Percentiles rank a stretch among this genome's conserved stretches.
Evolutionary conservation across 495 filamentous ascomycete species (phyloP).

Genomic region (Diplogelasinospora grovesii): DNA sequence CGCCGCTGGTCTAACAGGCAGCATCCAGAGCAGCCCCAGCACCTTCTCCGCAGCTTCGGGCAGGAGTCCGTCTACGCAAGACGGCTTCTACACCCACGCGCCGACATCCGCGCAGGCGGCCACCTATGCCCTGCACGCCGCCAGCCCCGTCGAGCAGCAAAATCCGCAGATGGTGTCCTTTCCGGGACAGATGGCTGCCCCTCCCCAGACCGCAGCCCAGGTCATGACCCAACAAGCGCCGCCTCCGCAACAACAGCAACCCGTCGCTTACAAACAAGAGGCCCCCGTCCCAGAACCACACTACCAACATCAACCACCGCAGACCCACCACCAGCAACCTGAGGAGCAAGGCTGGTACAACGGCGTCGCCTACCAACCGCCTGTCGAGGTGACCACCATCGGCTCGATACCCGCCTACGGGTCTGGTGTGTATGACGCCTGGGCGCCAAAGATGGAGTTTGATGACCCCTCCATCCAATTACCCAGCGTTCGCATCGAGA

Average conservation of each 20-base stretch:
- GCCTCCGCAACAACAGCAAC: constrained; percentile 1
- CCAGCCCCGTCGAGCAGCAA: constrained; percentile 35
- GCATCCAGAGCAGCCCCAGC: constrained; percentile 44
- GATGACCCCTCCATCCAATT: constrained; percentile 39
- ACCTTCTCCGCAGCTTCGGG: constrained; percentile 42
- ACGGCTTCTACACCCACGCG: constrained; percentile 41
- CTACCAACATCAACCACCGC: constrained; percentile 20
- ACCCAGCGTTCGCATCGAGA: constrained; percentile 41
- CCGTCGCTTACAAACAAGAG: constrained; percentile 10
- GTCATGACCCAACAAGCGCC: constrained; percentile 12
- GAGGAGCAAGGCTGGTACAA: constrained; percentile 37
- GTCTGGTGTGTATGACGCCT: constrained; percentile 28
- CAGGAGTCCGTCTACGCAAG: constrained; percentile 37
- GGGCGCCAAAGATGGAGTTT: constrained; percentile 39
- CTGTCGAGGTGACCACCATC: constrained; percentile 37
- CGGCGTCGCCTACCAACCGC: constrained; percentile 34
- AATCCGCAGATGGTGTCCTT: constrained; percentile 15
- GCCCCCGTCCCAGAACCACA: constrained; percentile 17
- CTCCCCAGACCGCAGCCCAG: constrained; percentile 12
- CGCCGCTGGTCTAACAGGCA: constrained; percentile 24
- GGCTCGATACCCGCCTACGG: constrained; percentile 29
- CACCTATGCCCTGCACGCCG: constrained; percentile 32
- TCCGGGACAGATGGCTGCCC: constrained; percentile 15
- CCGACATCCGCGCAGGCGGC: constrained; percentile 32
- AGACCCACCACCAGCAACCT: constrained; percentile 24